phyloP scores from a whole-genome alignment of 495 filamentous ascomycete genomes.

The Letharia columbiana region DNA sequence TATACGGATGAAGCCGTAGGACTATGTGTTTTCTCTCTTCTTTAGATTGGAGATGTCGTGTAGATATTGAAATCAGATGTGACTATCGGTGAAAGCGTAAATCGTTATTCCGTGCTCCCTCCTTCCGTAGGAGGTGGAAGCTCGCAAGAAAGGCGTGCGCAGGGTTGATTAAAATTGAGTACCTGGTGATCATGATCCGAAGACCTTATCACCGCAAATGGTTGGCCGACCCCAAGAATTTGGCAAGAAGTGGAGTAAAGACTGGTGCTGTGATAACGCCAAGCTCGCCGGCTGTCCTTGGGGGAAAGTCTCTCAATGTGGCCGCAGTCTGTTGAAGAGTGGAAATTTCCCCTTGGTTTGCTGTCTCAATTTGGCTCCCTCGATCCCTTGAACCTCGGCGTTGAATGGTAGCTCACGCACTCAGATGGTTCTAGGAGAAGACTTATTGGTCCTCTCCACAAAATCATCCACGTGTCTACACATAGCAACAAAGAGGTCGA shows the following conservation, averaged over 20 bases:
- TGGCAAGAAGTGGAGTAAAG: slow-evolving; percentile 33
- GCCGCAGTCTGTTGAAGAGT: slow-evolving; percentile 36
- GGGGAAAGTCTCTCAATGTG: slow-evolving; percentile 23
- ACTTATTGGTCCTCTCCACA: slow-evolving; percentile 47
- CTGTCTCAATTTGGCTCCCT: slow-evolving; percentile 28
- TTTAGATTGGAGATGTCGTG: slow-evolving; percentile 18
- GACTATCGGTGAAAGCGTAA: slow-evolving; percentile 27
- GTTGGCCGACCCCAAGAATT: slow-evolving; percentile 38
- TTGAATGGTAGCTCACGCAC: slow-evolving; percentile 4
- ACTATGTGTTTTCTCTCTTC: slow-evolving; percentile 15
- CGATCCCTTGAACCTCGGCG: slow-evolving; percentile 10
- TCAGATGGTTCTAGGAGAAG: slow-evolving; percentile 38
- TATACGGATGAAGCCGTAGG: slow-evolving; percentile 23
- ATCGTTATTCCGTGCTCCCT: slow-evolving; percentile 7
- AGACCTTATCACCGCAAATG: slow-evolving; percentile 19
- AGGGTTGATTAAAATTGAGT: slow-evolving; percentile 19
- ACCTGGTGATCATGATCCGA: slow-evolving; percentile 12
- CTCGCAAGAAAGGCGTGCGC: slow-evolving; percentile 11
- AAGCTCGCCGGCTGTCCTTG: slow-evolving; percentile 23
- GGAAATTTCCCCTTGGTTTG: slow-evolving; percentile 28
- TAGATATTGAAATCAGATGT: slow-evolving; percentile 15
- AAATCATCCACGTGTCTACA: slow-evolving; percentile 94
- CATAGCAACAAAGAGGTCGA: slow-evolving; percentile 95
- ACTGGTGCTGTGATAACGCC: slow-evolving; percentile 27
- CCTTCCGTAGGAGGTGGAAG: not conserved